phyloP scores from a whole-genome alignment of 129 eudicot genomes.

The Lactuca sativa region DNA sequence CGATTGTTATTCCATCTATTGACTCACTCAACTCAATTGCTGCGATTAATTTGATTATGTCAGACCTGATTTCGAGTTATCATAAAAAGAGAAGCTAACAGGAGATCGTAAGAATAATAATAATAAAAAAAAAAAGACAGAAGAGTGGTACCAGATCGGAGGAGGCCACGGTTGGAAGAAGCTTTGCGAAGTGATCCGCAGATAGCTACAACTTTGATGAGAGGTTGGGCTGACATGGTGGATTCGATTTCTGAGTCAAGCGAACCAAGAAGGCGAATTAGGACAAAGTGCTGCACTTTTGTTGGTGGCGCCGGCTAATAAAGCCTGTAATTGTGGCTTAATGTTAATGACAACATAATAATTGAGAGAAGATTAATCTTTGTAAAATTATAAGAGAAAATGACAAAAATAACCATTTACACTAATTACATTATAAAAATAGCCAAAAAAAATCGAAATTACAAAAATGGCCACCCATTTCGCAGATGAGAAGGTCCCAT shows the following conservation, averaged over 20 bases:
- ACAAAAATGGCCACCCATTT: too few species aligned
- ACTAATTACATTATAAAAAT: too few species aligned
- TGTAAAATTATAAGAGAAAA: too few species aligned
- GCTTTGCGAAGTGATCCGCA: constrained; percentile 79
- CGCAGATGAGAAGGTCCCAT: too few species aligned
- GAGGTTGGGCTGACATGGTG: constrained; percentile 32
- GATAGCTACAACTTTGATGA: constrained; percentile 60
- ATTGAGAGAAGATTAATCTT: too few species aligned
- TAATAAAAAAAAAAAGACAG: too few species aligned
- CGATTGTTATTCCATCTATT: constrained; percentile 58
- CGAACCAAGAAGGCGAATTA: not conserved
- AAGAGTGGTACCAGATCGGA: constrained; percentile 53
- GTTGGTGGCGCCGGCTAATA: not conserved
- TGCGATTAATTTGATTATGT: constrained; percentile 1
- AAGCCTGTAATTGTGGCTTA: too few species aligned
- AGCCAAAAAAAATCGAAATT: too few species aligned
- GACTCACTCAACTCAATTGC: constrained; percentile 38
- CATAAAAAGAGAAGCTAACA: not conserved
- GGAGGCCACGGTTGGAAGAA: constrained; percentile 61
- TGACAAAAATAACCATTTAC: too few species aligned
- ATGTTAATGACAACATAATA: too few species aligned
- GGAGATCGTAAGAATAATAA: not conserved
- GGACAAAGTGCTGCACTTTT: not conserved
- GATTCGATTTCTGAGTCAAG: not conserved
- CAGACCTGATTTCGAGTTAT: not conserved